These are phyloP conservation scores for Salvia rosmarinus DNA, from an alignment of 257 asterid species.

Conservation along the genomic window DNA sequence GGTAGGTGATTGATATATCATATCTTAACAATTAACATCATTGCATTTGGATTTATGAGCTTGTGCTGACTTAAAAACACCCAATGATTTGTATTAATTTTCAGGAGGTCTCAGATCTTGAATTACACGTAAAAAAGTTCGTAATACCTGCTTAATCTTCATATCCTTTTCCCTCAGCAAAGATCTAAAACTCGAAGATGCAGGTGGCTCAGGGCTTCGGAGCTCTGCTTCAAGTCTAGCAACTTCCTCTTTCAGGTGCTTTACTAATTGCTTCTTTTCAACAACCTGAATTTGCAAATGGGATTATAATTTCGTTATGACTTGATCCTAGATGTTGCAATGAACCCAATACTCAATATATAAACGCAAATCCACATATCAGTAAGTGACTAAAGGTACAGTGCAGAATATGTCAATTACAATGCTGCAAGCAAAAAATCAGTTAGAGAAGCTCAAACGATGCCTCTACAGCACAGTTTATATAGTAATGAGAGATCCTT, in stretches of 20 bases:
- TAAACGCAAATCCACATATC: constrained; percentile 13
- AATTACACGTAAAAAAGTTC: not conserved
- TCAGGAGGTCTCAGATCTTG: constrained; percentile 4
- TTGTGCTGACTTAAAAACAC: not conserved
- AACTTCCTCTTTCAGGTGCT: constrained; percentile 85
- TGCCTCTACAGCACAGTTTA: not conserved
- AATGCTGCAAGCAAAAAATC: constrained; percentile 8
- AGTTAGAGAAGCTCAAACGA: constrained; percentile 18
- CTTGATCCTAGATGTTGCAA: not conserved
- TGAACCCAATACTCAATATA: constrained; percentile 8
- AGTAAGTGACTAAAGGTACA: constrained; percentile 10
- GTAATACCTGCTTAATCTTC: constrained; percentile 82
- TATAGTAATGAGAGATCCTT: not conserved
- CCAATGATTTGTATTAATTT: not conserved
- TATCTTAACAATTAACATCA: too few relatives aligned
- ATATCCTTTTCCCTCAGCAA: constrained; percentile 75
- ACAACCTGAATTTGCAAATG: constrained; percentile 52
- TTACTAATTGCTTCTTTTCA: constrained; percentile 75
- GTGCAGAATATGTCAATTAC: not conserved
- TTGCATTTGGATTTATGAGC: constrained; percentile 4
- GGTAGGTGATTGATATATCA: too few relatives aligned
- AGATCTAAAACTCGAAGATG: constrained; percentile 63
- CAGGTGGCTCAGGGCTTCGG: constrained; percentile 71
- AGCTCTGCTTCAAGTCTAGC: constrained; percentile 95
- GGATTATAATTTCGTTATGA: constrained; percentile 8